A percentile compares a stretch with the other conserved stretches of the same genome.
Evolutionary conservation across 495 filamentous ascomycete genomes (phyloP).

Genomic region (Penicillium cosmopolitanum): DNA sequence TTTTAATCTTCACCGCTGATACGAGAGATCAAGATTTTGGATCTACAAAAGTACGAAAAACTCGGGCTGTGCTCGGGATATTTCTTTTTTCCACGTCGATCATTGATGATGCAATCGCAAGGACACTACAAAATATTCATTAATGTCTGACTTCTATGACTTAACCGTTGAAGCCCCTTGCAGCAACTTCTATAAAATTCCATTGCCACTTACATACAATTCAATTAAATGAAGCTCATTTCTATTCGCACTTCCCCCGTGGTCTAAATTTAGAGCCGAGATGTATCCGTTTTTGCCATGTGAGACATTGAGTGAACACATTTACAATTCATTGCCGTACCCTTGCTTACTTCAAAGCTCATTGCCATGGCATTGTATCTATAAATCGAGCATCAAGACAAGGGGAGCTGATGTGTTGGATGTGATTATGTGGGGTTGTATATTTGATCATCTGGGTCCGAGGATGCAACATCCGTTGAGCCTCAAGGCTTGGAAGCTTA

Average conservation of each 20-base stretch:
- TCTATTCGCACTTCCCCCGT: not conserved
- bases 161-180: constrained; percentile 1
- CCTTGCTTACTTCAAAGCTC: not conserved
- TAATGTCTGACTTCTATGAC: constrained; percentile 4
- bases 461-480: too few species aligned
- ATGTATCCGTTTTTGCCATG: not conserved
- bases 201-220: not conserved
- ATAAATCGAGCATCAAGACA: too few species aligned
- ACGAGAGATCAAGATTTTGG: too few species aligned
- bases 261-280: not conserved
- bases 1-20: not conserved
- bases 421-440: too few species aligned
- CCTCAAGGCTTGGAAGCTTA: too few species aligned
- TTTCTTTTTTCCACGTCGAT: not conserved
- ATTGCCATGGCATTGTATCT: too few species aligned
- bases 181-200: not conserved
- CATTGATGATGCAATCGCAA: not conserved
- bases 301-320: constrained; percentile 1
- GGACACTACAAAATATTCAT: not conserved
- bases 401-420: too few species aligned
- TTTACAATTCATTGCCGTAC: not conserved
- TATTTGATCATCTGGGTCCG: too few species aligned
- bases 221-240: not conserved
- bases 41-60: not conserved
- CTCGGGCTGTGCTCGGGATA: not conserved